Conservation (phyloP, 2,329 filamentous ascomycete species). For the Coleophoma crateriformis region DNA sequence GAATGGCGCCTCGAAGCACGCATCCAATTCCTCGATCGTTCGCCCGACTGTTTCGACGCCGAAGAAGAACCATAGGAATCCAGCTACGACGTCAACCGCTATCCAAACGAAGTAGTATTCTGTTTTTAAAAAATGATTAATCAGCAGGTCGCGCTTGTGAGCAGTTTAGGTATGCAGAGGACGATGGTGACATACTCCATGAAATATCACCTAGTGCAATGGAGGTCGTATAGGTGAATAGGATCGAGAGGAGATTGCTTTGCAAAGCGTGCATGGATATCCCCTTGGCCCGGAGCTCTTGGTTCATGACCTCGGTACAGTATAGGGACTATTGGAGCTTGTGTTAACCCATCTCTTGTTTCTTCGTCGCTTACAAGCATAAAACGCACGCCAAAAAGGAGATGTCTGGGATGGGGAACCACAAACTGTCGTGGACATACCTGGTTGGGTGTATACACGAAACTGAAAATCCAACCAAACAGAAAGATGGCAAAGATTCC, state of each 20-base stretch:
- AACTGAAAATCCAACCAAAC: conserved; percentile 11
- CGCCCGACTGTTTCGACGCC: conserved; percentile 10
- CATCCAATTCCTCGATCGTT: conserved; percentile 14
- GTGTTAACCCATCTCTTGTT: too few species aligned
- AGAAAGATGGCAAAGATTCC: conserved; percentile 10
- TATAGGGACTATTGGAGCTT: conserved; percentile 25
- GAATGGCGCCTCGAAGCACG: conserved; percentile 10
- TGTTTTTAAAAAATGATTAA: background rate
- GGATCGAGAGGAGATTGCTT: conserved; percentile 32
- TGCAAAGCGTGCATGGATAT: conserved; percentile 41
- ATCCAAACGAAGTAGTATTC: conserved; percentile 15
- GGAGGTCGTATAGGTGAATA: conserved; percentile 10
- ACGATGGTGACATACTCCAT: conserved; percentile 3
- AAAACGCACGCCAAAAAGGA: background rate
- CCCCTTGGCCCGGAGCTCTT: conserved; percentile 39
- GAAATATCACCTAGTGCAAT: conserved; percentile 11
- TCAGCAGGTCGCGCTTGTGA: background rate
- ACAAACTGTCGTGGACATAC: background rate
- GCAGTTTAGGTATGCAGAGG: background rate
- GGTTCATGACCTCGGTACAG: conserved; percentile 38
- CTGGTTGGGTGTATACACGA: conserved; percentile 12
- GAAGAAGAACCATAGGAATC: conserved; percentile 13
- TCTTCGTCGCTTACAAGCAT: background rate
- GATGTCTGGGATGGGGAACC: background rate
- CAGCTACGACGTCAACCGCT: conserved; percentile 6